phyloP scores from a whole-genome alignment of 2,329 filamentous ascomycete species.

The Nemania sp. region DNA sequence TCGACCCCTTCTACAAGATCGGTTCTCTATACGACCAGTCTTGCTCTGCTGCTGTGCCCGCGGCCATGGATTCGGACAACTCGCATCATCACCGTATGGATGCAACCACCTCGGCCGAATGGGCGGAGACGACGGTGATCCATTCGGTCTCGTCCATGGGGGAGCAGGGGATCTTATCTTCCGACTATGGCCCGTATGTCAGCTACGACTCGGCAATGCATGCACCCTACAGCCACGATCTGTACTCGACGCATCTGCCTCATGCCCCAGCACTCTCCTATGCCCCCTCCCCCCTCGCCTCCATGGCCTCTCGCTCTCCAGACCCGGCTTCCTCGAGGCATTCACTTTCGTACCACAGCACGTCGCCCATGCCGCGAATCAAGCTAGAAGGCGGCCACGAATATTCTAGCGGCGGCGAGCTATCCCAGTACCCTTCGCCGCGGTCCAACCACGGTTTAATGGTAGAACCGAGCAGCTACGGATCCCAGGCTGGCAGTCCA shows the following conservation, averaged over 20 bases:
- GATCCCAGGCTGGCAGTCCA: slow-evolving; percentile 48
- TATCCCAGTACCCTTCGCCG: slow-evolving; percentile 58
- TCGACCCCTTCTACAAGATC: slow-evolving; percentile 59
- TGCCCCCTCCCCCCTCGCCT: slow-evolving; percentile 46
- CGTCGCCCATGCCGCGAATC: slow-evolving; percentile 53
- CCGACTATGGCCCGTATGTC: slow-evolving; percentile 65
- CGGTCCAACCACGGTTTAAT: slow-evolving; percentile 54
- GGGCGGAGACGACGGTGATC: slow-evolving; percentile 57
- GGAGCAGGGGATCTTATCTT: slow-evolving; percentile 60
- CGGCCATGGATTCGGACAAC: slow-evolving; percentile 54
- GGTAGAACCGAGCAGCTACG: slow-evolving; percentile 46
- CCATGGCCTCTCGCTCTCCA: slow-evolving; percentile 51
- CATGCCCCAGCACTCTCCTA: slow-evolving; percentile 49
- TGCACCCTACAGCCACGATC: slow-evolving; percentile 59
- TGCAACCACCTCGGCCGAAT: slow-evolving; percentile 58
- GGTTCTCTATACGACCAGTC: slow-evolving; percentile 56
- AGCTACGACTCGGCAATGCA: slow-evolving; percentile 59
- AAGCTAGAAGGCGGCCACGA: slow-evolving; percentile 56
- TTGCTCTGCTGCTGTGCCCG: slow-evolving; percentile 54
- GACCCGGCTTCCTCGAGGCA: slow-evolving; percentile 49
- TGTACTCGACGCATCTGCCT: slow-evolving; percentile 58
- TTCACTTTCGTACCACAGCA: slow-evolving; percentile 51
- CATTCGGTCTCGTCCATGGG: slow-evolving; percentile 56
- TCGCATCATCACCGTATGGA: slow-evolving; percentile 56
- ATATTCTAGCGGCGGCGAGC: slow-evolving; percentile 53